Conservation (phyloP, 2,329 filamentous ascomycete species). For the Anthostomella pinea region DNA sequence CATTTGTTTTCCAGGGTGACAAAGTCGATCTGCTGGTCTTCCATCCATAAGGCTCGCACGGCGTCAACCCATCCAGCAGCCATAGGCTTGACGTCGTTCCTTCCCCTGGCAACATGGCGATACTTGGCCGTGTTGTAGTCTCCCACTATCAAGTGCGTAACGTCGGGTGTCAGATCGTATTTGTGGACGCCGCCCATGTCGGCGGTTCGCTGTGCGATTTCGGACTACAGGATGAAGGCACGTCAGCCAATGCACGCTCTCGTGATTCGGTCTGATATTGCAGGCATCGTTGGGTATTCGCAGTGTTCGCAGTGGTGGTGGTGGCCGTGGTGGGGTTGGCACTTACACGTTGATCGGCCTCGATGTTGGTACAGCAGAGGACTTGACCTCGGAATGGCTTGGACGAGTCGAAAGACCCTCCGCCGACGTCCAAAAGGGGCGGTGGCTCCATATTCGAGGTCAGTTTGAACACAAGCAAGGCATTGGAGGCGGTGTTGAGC, state of each 20-base stretch:
- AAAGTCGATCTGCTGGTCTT: conserved; percentile 73
- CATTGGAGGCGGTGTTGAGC: conserved; percentile 7
- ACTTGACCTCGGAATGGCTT: conserved; percentile 68
- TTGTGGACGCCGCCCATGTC: conserved; percentile 87
- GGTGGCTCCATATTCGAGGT: conserved; percentile 23
- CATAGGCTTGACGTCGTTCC: conserved; percentile 82
- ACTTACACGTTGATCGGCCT: conserved; percentile 73
- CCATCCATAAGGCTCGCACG: conserved; percentile 75
- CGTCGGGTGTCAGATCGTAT: conserved; percentile 90
- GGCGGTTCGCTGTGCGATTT: conserved; percentile 61
- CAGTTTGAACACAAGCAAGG: conserved; percentile 4
- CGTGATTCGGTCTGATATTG: no score
- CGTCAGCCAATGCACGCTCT: conserved; percentile 2
- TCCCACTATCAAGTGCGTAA: conserved; percentile 91
- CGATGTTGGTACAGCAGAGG: conserved; percentile 84
- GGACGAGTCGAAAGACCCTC: conserved; percentile 48
- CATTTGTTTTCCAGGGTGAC: conserved; percentile 64
- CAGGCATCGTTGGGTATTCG: conserved; percentile 9
- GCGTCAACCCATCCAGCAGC: conserved; percentile 81
- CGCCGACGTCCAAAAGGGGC: conserved; percentile 17
- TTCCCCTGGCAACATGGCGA: conserved; percentile 85
- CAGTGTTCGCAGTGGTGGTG: no score
- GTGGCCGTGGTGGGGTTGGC: conserved; percentile 9
- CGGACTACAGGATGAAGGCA: conserved; percentile 34
- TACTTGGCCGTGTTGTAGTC: conserved; percentile 91